Evolutionary conservation across 805 yeast genomes (phyloP), one percentile per base, ranked within the genome.

Genomic region (Yarrowia sp.): DNA sequence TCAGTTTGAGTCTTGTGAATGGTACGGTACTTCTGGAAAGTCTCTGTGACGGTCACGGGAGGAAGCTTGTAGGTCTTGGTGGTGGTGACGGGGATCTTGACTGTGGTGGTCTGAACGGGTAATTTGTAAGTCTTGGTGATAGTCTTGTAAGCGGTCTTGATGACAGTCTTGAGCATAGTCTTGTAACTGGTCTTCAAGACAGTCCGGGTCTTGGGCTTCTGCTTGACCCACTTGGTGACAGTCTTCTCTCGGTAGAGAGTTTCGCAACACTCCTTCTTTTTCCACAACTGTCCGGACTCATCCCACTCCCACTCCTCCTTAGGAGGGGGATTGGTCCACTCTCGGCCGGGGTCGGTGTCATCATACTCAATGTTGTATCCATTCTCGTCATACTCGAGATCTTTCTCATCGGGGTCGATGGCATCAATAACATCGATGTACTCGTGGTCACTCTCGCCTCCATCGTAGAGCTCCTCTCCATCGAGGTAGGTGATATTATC

Each of bases 21-120:
- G 8, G 41, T 33, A 5, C 17, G 19, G 4, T 21, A 28, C 58
- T 35, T 51, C 41, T 51, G 41, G 8, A 10, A 8, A 10, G 22
- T 11, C 58, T 51, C 16, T 2, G 58, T 51, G 6, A n/a, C 11
- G 4, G 58, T 51, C 21, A 32, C 26, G 3, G 58, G 32, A 5
- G 56, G 40, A n/a, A 51, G 35, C 41, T 51, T 51, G 58, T 32
- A 8, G 10, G 58, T 51, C 30, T 33, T 51, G 58, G 58, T 51
- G 21, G 41, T 22, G n/a, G 58, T 51, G 21, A 51, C 58, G 2
- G 21, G 10, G 16, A 16, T 2, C 32, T 33, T 51, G n/a, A 22
- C 30, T 5, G 58, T 51, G 16, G 40, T 33, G 16, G 58, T 51
- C 32, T 51, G 14, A 1, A 12, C 22, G 5, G 58, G 58, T 22